Evolutionary conservation across 441 rosid species (phyloP), one percentile per base, ranked within the genome.

Genomic region (Aleurites moluccanus): DNA sequence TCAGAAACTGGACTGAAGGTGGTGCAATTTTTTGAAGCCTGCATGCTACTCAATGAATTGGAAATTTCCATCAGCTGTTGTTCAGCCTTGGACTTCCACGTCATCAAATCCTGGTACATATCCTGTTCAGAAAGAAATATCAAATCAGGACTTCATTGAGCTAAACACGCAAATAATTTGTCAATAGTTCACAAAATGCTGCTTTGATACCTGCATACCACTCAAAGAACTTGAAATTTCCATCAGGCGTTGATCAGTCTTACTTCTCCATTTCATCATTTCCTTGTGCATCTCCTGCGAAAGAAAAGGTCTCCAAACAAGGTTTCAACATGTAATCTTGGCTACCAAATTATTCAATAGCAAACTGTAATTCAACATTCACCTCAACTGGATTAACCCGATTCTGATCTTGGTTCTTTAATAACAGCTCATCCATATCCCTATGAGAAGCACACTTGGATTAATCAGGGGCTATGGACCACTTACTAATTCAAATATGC

Each of bases 51-150:
- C 80, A 89, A 65, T 59, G 90, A 80, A 85, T 81, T 84, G 71
- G 93, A 82, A 74, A 94, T 79, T 75, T 90, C 99, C 40, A 45
- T 66, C 73, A 94, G 78, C 88, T 92, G 88, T 67, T 85, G 86
- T 67, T 91, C 98, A 47, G 78, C 83, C 82, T 84, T 87, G 49
- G 84, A 84, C 80, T 90, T 91, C 98, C 98, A 94, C 6, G 77
- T 53, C 28, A 73, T 61, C 74, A 90, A 60, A 65, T 94, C 97
- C 80, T 77, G 86, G 68, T 77, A 86, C 88, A 85, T 86, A 20
- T 77, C 78, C 99, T 91, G 86, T 75, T 35, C 53, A 56, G 38
- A 79, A 78, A 56, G 60, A 47, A 63, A 53, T 71, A 63, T 20
- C n/a, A 49, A 45, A 75, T 55, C 42, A 20, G 56, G 65, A 40